Evolutionary conservation across 108 stramenopile species (phyloP).

Genomic region (Parietichytrium sp.): DNA sequence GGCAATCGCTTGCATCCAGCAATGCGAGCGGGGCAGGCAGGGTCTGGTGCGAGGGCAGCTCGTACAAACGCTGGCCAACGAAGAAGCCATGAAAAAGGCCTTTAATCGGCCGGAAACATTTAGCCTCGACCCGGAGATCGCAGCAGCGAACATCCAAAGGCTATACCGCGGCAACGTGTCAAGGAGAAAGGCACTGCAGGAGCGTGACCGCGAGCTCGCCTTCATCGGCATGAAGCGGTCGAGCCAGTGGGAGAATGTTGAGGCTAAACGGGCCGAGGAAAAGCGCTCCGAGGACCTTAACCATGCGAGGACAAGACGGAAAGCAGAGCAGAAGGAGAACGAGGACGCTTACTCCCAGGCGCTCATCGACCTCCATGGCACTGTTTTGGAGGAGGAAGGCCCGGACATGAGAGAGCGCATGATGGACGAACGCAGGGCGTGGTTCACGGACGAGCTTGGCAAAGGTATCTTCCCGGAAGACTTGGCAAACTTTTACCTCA

Average conservation of each 20-base stretch:
- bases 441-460: conserved; percentile 72
- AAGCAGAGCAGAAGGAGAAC: conserved; percentile 74
- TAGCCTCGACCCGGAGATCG: conserved; percentile 48
- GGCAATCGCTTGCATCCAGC: conserved; percentile 63
- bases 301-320: conserved; percentile 60
- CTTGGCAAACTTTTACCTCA: conserved; percentile 2
- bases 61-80: conserved; percentile 46
- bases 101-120: background rate
- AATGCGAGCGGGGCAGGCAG: conserved; percentile 67
- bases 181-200: background rate
- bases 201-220: conserved; percentile 50
- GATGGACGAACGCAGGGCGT: conserved; percentile 70
- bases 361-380: conserved; percentile 66
- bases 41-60: conserved; percentile 59
- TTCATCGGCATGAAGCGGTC: conserved; percentile 73
- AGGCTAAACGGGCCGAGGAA: conserved; percentile 33
- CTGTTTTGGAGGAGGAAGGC: conserved; percentile 73
- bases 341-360: conserved; percentile 69
- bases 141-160: conserved; percentile 38
- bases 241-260: conserved; percentile 49
- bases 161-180: conserved; percentile 24
- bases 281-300: conserved; percentile 51
- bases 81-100: conserved; percentile 36
- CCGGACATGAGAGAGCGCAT: conserved; percentile 70
- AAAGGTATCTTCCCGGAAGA: background rate